phyloP scores from a whole-genome alignment of 2,329 filamentous ascomycete species.

The Diaporthe sp. region DNA sequence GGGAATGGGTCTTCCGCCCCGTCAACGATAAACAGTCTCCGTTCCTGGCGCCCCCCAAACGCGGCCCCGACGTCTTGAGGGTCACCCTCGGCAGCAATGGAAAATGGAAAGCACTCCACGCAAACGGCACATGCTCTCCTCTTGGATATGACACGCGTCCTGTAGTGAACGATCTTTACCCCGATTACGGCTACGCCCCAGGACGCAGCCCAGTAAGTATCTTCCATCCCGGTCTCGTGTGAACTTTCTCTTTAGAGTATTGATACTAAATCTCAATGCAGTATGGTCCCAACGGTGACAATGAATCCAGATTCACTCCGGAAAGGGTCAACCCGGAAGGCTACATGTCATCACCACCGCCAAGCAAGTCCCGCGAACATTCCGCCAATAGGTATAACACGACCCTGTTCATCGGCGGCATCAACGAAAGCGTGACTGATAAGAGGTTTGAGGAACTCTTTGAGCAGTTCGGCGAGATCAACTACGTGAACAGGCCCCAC shows the following conservation, averaged over 20 bases:
- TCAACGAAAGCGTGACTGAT: not conserved
- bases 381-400: not conserved
- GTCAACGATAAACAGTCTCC: not conserved
- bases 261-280: not conserved
- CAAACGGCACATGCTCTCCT: no score
- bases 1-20: not conserved
- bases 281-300: not conserved
- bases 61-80: no score
- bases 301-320: not conserved
- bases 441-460: not conserved
- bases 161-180: not conserved
- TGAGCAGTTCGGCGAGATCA: not conserved
- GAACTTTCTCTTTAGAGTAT: not conserved
- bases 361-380: not conserved
- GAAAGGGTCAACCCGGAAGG: not conserved
- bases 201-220: not conserved
- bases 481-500: not conserved
- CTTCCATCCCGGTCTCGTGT: not conserved
- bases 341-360: not conserved
- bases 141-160: not conserved
- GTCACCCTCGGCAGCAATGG: not conserved
- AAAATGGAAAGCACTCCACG: not conserved
- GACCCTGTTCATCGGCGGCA: slow-evolving; percentile 8
- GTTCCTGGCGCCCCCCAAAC: not conserved
- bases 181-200: not conserved